phyloP scores from a whole-genome alignment of 2,329 filamentous ascomycete species.

The Epichloe uncinata region DNA sequence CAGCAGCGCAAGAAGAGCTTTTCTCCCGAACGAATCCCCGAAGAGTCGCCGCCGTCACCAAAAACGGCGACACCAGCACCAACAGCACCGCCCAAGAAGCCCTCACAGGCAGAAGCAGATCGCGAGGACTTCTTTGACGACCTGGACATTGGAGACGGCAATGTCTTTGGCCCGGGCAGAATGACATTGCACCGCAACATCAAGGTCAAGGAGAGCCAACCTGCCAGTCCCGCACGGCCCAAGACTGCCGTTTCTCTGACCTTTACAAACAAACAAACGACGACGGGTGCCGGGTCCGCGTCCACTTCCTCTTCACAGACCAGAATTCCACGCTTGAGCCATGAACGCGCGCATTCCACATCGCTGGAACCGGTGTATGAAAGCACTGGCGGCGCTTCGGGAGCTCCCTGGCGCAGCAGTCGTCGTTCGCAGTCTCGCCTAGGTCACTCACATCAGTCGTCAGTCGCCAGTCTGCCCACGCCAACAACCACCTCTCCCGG shows the following conservation, averaged over 20 bases:
- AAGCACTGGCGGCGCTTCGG: constrained; percentile 67
- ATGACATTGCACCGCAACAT: constrained; percentile 83
- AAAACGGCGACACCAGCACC: not conserved
- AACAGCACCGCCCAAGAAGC: constrained; percentile 14
- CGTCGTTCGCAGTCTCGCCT: constrained; percentile 54
- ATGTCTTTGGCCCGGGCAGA: constrained; percentile 69
- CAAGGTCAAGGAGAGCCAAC: constrained; percentile 62
- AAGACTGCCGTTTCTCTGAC: constrained; percentile 75
- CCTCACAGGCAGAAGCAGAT: constrained; percentile 27
- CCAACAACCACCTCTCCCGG: constrained; percentile 45
- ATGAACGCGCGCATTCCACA: constrained; percentile 55
- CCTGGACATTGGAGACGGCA: constrained; percentile 74
- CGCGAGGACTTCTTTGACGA: constrained; percentile 74
- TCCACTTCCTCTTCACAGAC: constrained; percentile 33
- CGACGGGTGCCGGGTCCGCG: constrained; percentile 7
- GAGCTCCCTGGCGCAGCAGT: constrained; percentile 37
- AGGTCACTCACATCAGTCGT: constrained; percentile 57
- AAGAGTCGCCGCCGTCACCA: constrained; percentile 17
- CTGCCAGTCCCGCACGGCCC: constrained; percentile 55
- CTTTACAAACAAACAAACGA: constrained; percentile 65
- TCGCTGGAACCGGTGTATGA: constrained; percentile 89
- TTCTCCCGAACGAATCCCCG: constrained; percentile 36
- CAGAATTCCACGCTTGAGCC: constrained; percentile 65
- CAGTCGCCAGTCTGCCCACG: constrained; percentile 50
- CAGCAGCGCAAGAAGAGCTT: constrained; percentile 53